Base-by-base conservation (phyloP, 2,329 filamentous ascomycete genomes). In the Metarhizium brunneum region DNA sequence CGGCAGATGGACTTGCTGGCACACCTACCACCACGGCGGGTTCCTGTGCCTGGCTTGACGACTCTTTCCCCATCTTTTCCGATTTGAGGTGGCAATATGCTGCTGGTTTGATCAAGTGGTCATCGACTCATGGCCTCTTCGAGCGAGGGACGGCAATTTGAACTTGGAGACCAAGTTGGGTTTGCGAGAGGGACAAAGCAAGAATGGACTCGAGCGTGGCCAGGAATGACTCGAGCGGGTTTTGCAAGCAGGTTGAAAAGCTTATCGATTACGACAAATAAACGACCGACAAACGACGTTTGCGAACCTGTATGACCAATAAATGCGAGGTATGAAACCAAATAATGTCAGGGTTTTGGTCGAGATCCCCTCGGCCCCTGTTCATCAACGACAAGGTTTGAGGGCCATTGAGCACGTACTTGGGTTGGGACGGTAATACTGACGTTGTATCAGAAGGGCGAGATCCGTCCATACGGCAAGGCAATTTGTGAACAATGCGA, bases 1-100 rank as follows among this genome's bases (percentile, higher is more conserved):
- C 35, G 14, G 47, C 42, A 5, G 45, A 42, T 43, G 60, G 58
- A 6, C 52, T 48, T 32, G 47, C 18, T 20, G 53, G 29, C 16
- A 14, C 14, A 18, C 8, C n/a, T 13, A 40, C 18, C 32, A 48
- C 47, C 20, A 54, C 10, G 47, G 6, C 16, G 14, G 40, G 36
- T 47, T 50, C 36, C 29, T 45, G 45, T 3, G 53, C 47, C 47
- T 50, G n/a, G 36, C 3, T 20, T 25, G 25, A 25, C 10, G 47
- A 30, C 3, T 13, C 32, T 36, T 50, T 54, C 14, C 30, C 53
- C 53, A 54, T 54, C 3, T 7, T n/a, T 30, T 29, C 25, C 7
- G 16, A 18, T 29, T 42, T 14, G 42, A 14, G 20, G 25, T 16
- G 20, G 43, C 7, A 25, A 47, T 14, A 6, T 48, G 25, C n/a